phyloP scores from a whole-genome alignment of 768 basidiomycete species.

The Boletus speciosus region DNA sequence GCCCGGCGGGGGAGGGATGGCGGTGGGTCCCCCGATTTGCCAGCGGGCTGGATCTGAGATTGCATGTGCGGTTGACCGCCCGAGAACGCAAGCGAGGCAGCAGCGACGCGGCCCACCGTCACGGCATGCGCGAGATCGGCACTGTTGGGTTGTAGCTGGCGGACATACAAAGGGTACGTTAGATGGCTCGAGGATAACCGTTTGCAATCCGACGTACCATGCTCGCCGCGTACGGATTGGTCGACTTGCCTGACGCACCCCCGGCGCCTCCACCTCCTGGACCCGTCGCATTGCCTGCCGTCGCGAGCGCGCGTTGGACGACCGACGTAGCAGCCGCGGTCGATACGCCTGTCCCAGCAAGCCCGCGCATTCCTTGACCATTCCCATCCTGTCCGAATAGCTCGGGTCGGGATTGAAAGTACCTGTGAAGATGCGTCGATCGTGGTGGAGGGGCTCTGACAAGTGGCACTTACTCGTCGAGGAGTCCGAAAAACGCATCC shows the following conservation, averaged over 20 bases:
- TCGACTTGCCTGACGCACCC: conserved; percentile 22
- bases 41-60: not conserved
- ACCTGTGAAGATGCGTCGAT: conserved; percentile 40
- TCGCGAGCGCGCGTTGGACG: conserved; percentile 42
- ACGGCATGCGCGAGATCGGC: conserved; percentile 41
- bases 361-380: conserved; percentile 14
- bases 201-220: conserved; percentile 28
- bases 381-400: conserved; percentile 40
- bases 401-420: conserved; percentile 71
- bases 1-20: conserved; percentile 2
- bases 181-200: too few relatives aligned
- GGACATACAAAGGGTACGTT: not conserved
- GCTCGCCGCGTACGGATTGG: conserved; percentile 28
- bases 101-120: conserved; percentile 48
- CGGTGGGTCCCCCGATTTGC: too few relatives aligned
- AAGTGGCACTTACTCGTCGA: conserved; percentile 61
- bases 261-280: not conserved
- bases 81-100: conserved; percentile 50
- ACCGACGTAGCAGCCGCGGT: conserved; percentile 38
- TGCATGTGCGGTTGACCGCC: not conserved
- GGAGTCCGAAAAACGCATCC: conserved; percentile 74
- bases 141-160: conserved; percentile 14
- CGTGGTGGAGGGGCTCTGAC: not conserved
- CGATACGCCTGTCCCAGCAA: conserved; percentile 19
- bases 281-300: conserved; percentile 28